Percentiles rank a stretch among this genome's conserved stretches.
phyloP scores from a whole-genome alignment of 2,329 filamentous ascomycete species.

The Cercospora sp. region DNA sequence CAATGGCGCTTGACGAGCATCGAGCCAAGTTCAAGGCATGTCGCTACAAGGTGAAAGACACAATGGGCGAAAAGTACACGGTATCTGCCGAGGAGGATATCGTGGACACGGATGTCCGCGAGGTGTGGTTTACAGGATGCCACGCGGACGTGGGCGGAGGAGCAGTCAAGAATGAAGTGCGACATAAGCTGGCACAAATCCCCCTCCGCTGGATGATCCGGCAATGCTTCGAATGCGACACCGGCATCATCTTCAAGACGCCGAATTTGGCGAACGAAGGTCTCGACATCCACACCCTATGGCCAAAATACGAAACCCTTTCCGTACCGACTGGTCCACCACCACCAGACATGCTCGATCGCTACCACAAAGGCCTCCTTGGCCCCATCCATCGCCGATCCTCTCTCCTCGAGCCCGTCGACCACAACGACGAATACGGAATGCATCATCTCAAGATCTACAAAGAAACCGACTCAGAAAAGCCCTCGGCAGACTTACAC shows the following conservation, averaged over 20 bases:
- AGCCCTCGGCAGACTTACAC: conserved; percentile 18
- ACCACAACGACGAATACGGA: conserved; percentile 25
- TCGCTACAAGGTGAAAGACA: conserved; percentile 40
- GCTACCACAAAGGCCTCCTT: conserved; percentile 39
- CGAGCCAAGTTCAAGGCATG: conserved; percentile 49
- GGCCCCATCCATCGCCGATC: conserved; percentile 38
- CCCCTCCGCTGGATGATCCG: conserved; percentile 53
- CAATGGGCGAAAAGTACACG: conserved; percentile 22
- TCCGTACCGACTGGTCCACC: conserved; percentile 40
- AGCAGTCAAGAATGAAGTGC: conserved; percentile 44
- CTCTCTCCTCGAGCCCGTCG: conserved; percentile 25
- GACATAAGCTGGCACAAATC: conserved; percentile 49
- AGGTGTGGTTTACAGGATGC: conserved; percentile 49
- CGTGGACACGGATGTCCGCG: conserved; percentile 31
- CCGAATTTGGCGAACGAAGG: conserved; percentile 44
- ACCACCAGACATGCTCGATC: conserved; percentile 40
- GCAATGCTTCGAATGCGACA: conserved; percentile 51
- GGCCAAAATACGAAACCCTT: conserved; percentile 41
- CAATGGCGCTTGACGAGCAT: conserved; percentile 48
- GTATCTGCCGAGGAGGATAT: conserved; percentile 21
- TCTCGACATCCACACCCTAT: conserved; percentile 46
- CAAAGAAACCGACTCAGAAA: conserved; percentile 10
- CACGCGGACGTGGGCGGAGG: conserved; percentile 51
- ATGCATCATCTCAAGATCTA: conserved; percentile 32
- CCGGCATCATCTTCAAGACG: conserved; percentile 48